These are phyloP conservation scores for Echria macrotheca DNA, from an alignment of 495 filamentous ascomycete genomes.

Conservation along the genomic window DNA sequence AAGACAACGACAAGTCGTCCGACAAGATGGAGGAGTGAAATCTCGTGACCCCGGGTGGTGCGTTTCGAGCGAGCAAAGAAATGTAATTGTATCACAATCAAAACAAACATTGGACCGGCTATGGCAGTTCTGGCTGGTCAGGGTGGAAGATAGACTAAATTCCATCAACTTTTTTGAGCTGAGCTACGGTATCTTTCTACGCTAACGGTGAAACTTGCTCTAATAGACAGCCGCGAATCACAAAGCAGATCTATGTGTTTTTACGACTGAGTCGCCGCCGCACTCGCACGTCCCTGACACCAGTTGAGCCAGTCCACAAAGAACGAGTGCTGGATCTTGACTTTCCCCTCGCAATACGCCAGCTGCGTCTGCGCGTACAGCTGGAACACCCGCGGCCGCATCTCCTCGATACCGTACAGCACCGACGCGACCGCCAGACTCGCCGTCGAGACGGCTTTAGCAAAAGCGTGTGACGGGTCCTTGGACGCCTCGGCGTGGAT, in stretches of 20 bases:
- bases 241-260: too few species aligned
- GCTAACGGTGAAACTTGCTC: neutral
- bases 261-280: constrained; percentile 10
- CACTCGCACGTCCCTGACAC: constrained; percentile 46
- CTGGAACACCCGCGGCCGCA: constrained; percentile 23
- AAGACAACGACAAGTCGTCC: constrained; percentile 53
- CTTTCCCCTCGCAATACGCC: constrained; percentile 38
- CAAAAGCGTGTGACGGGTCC: constrained; percentile 47
- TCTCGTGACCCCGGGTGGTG: neutral
- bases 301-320: constrained; percentile 53
- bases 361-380: constrained; percentile 42
- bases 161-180: constrained; percentile 7
- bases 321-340: constrained; percentile 45
- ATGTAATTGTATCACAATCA: constrained; percentile 18
- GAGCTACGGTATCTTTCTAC: neutral
- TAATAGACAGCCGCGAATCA: too few species aligned
- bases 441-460: constrained; percentile 43
- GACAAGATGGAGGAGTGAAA: constrained; percentile 74
- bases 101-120: constrained; percentile 3
- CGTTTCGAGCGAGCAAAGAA: neutral
- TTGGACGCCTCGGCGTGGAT: constrained; percentile 69
- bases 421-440: constrained; percentile 44
- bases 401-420: constrained; percentile 32
- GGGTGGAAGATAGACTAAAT: constrained; percentile 20
- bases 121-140: neutral